Base-by-base conservation (phyloP, 192 early-diverging fungal genomes). In the Thamnidium elegans region DNA sequence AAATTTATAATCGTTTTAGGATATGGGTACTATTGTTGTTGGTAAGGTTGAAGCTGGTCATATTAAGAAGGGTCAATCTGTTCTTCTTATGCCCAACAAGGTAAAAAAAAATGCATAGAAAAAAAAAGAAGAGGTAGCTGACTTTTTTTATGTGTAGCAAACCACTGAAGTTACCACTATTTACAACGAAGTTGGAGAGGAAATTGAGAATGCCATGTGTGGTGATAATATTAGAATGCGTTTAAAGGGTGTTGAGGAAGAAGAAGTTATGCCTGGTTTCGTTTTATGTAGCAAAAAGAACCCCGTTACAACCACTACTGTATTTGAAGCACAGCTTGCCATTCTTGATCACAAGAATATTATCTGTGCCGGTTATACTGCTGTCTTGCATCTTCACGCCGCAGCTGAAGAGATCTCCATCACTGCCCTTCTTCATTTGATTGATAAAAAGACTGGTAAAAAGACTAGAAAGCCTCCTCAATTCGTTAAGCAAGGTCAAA, bases 1-100 rank as follows among this genome's bases (percentile, higher is more conserved):
- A 20, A 50, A 14, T 62, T 47, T 7, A 20, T 23, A 23, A n/a
- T 15, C 13, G 3, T 39, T 73, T 51, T 68, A 84, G 87, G 95
- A 99, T 71, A 96, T 98, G 96, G 97, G 97, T 60, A 96, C 93
- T 1, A 77, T 99, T 42, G 84, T 97, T 39, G 88, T 88, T 14
- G 97, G 97, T 64, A 99, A 99, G 83, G 85, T 99, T 62, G 97
- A 99, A 77, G 90, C 93, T 34, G 97, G 97, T 30, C 79, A 80
- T 51, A 75, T 99, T 62, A 90, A 85, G 79, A 91, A 94, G 81
- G 95, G 94, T 36, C 90, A 94, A 59, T 70, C 65, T 64, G 81
- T 98, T 3, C 53, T 96, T 36, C 74, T 99, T 58, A 96, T 99
- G 96, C 97, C 97, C 62, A 95, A 96, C 79, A 90, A 84, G 80